phyloP scores from a whole-genome alignment of 2,329 filamentous ascomycete genomes.

The Herpotrichia juniperi region DNA sequence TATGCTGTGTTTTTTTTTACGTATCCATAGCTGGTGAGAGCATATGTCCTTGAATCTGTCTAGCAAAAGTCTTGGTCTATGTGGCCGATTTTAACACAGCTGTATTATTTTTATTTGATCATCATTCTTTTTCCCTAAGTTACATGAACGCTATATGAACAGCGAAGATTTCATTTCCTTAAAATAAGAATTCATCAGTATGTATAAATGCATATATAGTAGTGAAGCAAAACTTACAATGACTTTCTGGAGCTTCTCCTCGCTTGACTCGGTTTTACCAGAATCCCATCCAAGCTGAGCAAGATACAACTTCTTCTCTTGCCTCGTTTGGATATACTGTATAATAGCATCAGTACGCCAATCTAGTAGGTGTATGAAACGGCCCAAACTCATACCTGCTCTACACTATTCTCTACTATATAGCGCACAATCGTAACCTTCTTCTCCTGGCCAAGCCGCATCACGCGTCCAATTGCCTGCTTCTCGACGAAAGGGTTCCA shows the following conservation, averaged over 20 bases:
- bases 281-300: constrained; percentile 5
- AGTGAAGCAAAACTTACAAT: no score
- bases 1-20: no score
- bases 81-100: no score
- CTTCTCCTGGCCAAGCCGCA: constrained; percentile 25
- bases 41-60: no score
- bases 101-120: no score
- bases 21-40: no score
- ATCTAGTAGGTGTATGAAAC: background rate
- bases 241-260: constrained; percentile 3
- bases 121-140: no score
- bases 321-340: constrained; percentile 6
- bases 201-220: no score
- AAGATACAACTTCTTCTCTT: constrained; percentile 8
- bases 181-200: no score
- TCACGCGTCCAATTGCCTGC: constrained; percentile 25
- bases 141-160: no score
- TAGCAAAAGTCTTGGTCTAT: no score
- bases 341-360: background rate
- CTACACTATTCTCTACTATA: constrained; percentile 23
- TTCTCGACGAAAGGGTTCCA: constrained; percentile 32
- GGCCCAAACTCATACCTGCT: constrained; percentile 12
- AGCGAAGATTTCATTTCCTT: no score
- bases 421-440: constrained; percentile 25
- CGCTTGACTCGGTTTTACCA: background rate